Conservation (phyloP, 306 rosid genomes). For the Corylus heterophylla region DNA sequence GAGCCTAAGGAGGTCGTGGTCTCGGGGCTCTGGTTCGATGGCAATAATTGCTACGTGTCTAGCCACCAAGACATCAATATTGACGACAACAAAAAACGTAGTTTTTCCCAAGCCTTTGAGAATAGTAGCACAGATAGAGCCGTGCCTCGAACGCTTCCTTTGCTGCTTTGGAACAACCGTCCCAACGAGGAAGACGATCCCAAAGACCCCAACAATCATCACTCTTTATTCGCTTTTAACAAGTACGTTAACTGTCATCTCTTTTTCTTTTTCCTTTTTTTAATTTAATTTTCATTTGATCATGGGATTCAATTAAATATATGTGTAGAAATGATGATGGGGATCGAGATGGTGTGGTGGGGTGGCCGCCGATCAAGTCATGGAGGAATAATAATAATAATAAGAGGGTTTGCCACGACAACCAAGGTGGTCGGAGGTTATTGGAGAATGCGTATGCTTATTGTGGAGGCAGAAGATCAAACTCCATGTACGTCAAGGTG, state of each 20-base stretch:
- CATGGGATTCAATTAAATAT: neutral
- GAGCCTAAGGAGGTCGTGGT: neutral
- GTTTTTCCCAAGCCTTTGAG: constrained; percentile 33
- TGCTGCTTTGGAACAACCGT: constrained; percentile 52
- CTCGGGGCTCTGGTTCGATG: neutral
- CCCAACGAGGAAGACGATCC: constrained; percentile 36
- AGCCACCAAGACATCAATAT: neutral
- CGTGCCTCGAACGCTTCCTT: constrained; percentile 58
- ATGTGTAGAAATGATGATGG: constrained; percentile 40
- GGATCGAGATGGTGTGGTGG: constrained; percentile 43
- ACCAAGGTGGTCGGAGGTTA: neutral
- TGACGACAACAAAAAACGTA: constrained; percentile 40
- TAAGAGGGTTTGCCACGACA: constrained; percentile 33
- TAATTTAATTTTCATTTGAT: neutral
- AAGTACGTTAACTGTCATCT: constrained; percentile 20
- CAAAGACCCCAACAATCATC: neutral
- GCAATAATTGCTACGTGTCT: neutral
- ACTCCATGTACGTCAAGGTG: constrained; percentile 62
- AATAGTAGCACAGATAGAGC: neutral
- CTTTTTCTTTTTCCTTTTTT: neutral
- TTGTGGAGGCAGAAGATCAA: constrained; percentile 21
- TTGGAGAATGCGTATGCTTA: constrained; percentile 19
- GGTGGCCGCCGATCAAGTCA: constrained; percentile 79
- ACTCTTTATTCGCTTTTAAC: constrained; percentile 4
- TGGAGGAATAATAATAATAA: constrained; percentile 34